Evolutionary conservation across 306 rosid genomes (phyloP), one percentile per base, ranked within the genome.

Genomic region (Bauhinia variegata): DNA sequence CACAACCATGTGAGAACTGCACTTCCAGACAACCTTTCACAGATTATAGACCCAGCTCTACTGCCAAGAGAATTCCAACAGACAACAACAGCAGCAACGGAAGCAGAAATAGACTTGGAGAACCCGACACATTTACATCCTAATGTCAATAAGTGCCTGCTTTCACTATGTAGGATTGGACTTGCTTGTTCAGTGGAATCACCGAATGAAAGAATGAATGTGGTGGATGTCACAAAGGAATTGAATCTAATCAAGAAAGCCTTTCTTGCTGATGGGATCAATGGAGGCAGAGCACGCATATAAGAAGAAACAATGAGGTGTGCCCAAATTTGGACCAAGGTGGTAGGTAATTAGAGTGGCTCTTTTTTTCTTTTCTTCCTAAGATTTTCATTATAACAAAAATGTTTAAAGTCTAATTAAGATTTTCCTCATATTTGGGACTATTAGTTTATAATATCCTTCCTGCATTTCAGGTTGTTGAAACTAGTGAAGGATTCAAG

Each of bases 1-100:
- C 60, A 38, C 7, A 37, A 14, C n/a, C 54, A 19, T n/a, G 71
- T 54, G 0, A 55, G 62, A 52, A 56, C 1, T 13, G 61, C 55
- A 41, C 15, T 76, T 5, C 67, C 42, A 6, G 54, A 71, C 15
- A 70, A 54, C 16, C 30, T 70, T 0, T 3, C 36, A 52, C 17
- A 70, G 3, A 56, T 70, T 47, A 11, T 70, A 7, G 63, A 70
- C 46, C 60, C 71, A 19, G 10, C 19, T 8, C 43, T 76, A 18
- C 5, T 54, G 12, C 33, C 46, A 14, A 2, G 4, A 32, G 68
- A 51, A 51, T 9, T 11, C 10, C 2, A 23, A 23, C 28, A 23
- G 28, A 23, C 28, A 23, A 23, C 28, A 52, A 42, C 14, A 9
- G 8, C 11, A 2, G 41, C 28, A 23, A 23, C 17, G 28, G 7